Evolutionary conservation across 2,329 filamentous ascomycete species (phyloP).

Genomic region (Hypoxylon sp.): DNA sequence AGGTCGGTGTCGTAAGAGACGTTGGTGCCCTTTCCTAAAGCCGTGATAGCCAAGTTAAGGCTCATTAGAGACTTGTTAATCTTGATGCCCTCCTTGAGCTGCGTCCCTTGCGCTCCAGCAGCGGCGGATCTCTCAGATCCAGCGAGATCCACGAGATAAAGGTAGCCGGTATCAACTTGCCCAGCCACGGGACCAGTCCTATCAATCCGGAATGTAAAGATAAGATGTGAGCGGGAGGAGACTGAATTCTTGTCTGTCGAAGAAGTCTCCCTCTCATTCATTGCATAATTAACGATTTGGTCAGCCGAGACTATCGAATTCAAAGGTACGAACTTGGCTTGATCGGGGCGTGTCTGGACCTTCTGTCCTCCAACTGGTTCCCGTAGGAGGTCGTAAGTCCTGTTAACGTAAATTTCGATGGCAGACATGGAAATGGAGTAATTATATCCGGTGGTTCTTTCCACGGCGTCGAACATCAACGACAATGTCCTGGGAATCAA

Average conservation of each 20-base stretch:
- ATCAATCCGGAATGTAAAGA: conserved; percentile 71
- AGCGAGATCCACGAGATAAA: conserved; percentile 96
- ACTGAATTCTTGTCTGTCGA: conserved; percentile 93
- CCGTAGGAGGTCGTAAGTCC: conserved; percentile 84
- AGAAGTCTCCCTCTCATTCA: conserved; percentile 86
- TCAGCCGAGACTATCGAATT: conserved; percentile 83
- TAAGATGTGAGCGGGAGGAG: conserved; percentile 93
- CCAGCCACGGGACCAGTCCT: conserved; percentile 60
- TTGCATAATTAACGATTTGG: conserved; percentile 79
- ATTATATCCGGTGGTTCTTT: conserved; percentile 79
- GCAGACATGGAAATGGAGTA: conserved; percentile 94
- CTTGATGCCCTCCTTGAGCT: conserved; percentile 91
- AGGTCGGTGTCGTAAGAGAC: conserved; percentile 94
- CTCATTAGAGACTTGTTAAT: conserved; percentile 95
- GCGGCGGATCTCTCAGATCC: conserved; percentile 89
- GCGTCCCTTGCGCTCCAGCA: conserved; percentile 83
- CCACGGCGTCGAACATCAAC: conserved; percentile 86
- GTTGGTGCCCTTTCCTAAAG: conserved; percentile 81
- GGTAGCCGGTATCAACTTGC: conserved; percentile 85
- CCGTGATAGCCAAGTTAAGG: conserved; percentile 93
- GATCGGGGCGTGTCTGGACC: conserved; percentile 87
- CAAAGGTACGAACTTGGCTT: conserved; percentile 57
- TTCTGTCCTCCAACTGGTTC: conserved; percentile 75
- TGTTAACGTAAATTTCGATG: conserved; percentile 98
- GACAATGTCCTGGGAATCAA: conserved; percentile 93